These are phyloP conservation scores for Marsdenia floribunda DNA, from an alignment of 257 asterid genomes.

Conservation along the genomic window DNA sequence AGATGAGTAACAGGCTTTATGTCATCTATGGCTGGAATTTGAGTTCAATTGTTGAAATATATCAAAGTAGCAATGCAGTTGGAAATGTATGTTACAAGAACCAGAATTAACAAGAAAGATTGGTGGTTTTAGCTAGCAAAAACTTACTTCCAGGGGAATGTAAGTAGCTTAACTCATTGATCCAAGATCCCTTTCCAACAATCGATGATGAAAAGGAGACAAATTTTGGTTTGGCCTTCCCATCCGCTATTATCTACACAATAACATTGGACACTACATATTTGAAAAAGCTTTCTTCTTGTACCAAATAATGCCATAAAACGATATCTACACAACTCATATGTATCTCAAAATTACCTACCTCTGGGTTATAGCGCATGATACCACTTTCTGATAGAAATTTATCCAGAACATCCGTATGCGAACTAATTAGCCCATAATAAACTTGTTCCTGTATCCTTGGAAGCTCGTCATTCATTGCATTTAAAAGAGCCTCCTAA, in stretches of 20 bases:
- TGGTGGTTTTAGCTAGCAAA: conserved; percentile 21
- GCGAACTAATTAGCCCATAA: conserved; percentile 81
- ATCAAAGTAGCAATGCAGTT: conserved; percentile 22
- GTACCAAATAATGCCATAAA: neutral
- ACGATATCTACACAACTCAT: neutral
- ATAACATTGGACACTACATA: conserved; percentile 17
- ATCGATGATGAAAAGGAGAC: conserved; percentile 63
- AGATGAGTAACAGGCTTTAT: conserved; percentile 97
- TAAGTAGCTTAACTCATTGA: conserved; percentile 61
- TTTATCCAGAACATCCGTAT: conserved; percentile 82
- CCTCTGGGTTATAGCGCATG: conserved; percentile 92
- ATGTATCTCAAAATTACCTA: conserved; percentile 23
- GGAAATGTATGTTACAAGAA: neutral
- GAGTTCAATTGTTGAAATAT: conserved; percentile 22
- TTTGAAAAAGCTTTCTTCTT: neutral
- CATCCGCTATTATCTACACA: conserved; percentile 80
- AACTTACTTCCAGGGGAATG: conserved; percentile 84
- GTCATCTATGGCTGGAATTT: conserved; percentile 73
- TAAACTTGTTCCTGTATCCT: conserved; percentile 97
- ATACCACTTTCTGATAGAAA: conserved; percentile 89
- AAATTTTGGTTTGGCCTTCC: conserved; percentile 75
- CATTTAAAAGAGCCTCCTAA: conserved; percentile 85
- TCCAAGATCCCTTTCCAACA: conserved; percentile 53
- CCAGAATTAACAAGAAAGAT: neutral
- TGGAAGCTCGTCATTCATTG: conserved; percentile 97